Evolutionary conservation across 1,284 basidiomycete species (phyloP), one percentile per base, ranked within the genome.

Genomic region (Ceratobasidium sp.): DNA sequence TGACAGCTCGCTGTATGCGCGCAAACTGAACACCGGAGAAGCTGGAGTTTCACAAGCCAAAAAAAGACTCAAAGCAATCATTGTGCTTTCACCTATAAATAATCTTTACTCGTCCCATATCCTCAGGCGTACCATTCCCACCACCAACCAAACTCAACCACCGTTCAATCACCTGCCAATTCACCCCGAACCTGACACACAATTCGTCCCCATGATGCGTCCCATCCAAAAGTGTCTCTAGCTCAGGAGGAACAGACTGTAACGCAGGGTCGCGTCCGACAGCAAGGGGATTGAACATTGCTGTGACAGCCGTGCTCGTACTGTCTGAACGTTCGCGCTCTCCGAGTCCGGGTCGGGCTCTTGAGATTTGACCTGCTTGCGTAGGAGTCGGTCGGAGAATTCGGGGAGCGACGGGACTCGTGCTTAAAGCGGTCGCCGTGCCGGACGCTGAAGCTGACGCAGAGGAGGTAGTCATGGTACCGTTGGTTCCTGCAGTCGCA

Each of bases 171-270:
- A 92, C 85, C 4, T 91, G 90, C 96, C 96, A 97, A 5, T 93
- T 92, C 74, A 92, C 90, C 79, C 94, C 91, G 81, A 96, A 96
- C 66, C 82, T 86, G 23, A 94, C 92, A 77, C 93, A 94, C 63
- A 98, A 85, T 83, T 98, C 96, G 83, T 98, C 97, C 1, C 95
- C 92, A 83, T 96, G 93, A 84, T 96, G 95, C 76, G 92, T 91
- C 3, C 96, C 96, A 81, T 98, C 92, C 13, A 98, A 86, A 76
- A 94, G 83, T 4, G 86, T 80, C 28, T 90, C 81, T 49, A 98
- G 81, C 33, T 91, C 91, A 5, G 80, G 53, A 0, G 83, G 80
- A 28, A 76, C 49, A 51, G 82, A 81, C 64, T 82, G 81, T 60
- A 82, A 78, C 20, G 28, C 65, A 67, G 79, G 80, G 75, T 74